Conservation (phyloP, 2,329 filamentous ascomycete species). For the Colletotrichum truncatum region DNA sequence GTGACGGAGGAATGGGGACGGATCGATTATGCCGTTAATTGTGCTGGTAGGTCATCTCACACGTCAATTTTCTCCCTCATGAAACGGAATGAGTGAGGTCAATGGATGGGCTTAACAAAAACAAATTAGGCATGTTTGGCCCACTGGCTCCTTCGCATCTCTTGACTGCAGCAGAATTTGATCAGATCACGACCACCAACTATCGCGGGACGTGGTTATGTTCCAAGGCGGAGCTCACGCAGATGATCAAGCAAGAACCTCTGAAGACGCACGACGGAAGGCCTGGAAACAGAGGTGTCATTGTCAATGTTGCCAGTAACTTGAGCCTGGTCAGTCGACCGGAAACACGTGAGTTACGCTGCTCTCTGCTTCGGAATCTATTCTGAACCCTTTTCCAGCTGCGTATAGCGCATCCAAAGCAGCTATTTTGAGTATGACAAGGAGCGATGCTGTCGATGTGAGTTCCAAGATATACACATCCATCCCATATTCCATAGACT, state of each 20-base stretch:
- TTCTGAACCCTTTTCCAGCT: constrained; percentile 36
- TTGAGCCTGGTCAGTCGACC: constrained; percentile 52
- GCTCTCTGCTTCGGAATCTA: neutral
- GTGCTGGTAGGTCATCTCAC: constrained; percentile 42
- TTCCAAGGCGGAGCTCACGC: constrained; percentile 49
- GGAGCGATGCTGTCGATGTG: constrained; percentile 57
- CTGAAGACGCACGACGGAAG: constrained; percentile 52
- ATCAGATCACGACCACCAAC: constrained; percentile 51
- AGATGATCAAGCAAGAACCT: constrained; percentile 54
- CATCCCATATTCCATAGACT: no score
- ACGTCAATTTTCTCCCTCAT: neutral
- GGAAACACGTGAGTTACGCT: constrained; percentile 47
- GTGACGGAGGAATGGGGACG: constrained; percentile 45
- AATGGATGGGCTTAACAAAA: no score
- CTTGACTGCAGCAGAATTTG: constrained; percentile 48
- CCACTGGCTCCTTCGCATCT: constrained; percentile 45
- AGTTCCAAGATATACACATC: constrained; percentile 28
- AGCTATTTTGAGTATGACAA: constrained; percentile 55
- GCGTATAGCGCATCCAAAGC: constrained; percentile 57
- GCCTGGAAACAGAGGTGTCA: constrained; percentile 48
- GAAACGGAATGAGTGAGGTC: neutral
- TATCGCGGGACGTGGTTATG: constrained; percentile 55
- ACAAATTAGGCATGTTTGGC: constrained; percentile 52
- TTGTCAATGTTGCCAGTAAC: constrained; percentile 56
- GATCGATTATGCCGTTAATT: constrained; percentile 57